Evolutionary conservation across 257 asterid genomes (phyloP).

Genomic region (Solanum corneliomulleri): DNA sequence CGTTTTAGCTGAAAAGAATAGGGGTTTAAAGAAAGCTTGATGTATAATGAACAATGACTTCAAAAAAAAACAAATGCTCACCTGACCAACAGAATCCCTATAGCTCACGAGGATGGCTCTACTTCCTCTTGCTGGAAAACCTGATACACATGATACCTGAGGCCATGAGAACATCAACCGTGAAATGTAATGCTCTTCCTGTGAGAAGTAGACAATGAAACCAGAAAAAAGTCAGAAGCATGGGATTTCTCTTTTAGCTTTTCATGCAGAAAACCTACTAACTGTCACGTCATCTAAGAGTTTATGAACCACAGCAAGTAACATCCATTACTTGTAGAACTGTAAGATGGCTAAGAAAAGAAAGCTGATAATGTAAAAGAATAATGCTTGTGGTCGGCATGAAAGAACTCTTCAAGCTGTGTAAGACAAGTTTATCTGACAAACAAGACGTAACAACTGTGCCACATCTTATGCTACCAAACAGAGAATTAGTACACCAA

Average conservation of each 20-base stretch:
- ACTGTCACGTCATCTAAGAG: background rate
- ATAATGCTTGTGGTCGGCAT: background rate
- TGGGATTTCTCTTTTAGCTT: background rate
- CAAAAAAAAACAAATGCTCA: background rate
- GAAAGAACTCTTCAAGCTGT: background rate
- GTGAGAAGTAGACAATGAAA: slow-evolving; percentile 12
- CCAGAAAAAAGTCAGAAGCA: background rate
- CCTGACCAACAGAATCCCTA: slow-evolving; percentile 58
- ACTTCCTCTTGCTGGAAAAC: slow-evolving; percentile 65
- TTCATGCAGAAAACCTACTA: background rate
- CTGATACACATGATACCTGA: slow-evolving; percentile 69
- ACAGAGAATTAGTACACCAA: background rate
- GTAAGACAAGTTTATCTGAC: background rate
- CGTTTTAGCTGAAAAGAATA: background rate
- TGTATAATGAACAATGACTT: background rate
- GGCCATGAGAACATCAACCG: slow-evolving; percentile 81
- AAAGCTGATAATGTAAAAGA: background rate
- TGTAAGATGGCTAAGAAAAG: background rate
- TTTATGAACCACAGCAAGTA: background rate
- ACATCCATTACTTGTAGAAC: background rate
- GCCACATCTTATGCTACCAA: background rate
- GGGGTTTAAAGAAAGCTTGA: background rate
- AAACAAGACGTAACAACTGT: background rate
- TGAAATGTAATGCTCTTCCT: slow-evolving; percentile 82
- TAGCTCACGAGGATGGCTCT: slow-evolving; percentile 66